Evolutionary conservation across 2,329 filamentous ascomycete species (phyloP), one percentile per base, ranked within the genome.

Genomic region (Trichoderma guizhouense): DNA sequence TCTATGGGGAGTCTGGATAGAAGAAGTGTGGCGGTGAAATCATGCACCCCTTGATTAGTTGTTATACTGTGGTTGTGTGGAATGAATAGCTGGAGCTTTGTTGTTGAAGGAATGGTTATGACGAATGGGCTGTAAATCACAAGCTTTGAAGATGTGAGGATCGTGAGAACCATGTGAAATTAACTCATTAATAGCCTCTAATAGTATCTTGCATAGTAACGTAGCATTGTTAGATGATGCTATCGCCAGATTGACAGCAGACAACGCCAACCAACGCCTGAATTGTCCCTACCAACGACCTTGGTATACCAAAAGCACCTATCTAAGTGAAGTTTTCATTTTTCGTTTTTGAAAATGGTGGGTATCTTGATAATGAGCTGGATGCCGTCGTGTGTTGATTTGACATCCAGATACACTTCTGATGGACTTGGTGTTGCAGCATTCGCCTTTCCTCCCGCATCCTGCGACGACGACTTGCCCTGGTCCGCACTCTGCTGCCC

Each of bases 331-430:
- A 18, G 3, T 11, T 28, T 28, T 36, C 62, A 34, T 51, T 58
- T 53, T 34, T 76, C 76, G 53, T 79, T 81, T 70, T 84, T 83
- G 75, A 88, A 88, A 30, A 87, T 84, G 2, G 86, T 88, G 28
- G 86, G 87, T 72, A 88, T 88, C 75, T 87, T 85, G 74, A 88
- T 88, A 30, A 85, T 87, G 68, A 88, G 77, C 78, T 88, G 87
- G 75, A 88, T 88, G 2, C 87, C 87, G 69, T 88, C 87, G 53
- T 83, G 86, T 5, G 87, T 89, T 39, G 86, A 88, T 78, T 87
- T 87, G 72, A 89, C 86, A 74, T 89, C 87, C 71, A 89, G 76
- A 74, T 86, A 88, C 32, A 89, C 84, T 76, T 89, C 87, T 2
- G 86, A 86, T 3, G 86, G 86, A 73, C 81, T 82, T 24, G 83